A percentile compares a stretch with the other conserved stretches of the same genome.
Conservation (phyloP, 768 basidiomycete genomes). For the Mycena floridula region DNA sequence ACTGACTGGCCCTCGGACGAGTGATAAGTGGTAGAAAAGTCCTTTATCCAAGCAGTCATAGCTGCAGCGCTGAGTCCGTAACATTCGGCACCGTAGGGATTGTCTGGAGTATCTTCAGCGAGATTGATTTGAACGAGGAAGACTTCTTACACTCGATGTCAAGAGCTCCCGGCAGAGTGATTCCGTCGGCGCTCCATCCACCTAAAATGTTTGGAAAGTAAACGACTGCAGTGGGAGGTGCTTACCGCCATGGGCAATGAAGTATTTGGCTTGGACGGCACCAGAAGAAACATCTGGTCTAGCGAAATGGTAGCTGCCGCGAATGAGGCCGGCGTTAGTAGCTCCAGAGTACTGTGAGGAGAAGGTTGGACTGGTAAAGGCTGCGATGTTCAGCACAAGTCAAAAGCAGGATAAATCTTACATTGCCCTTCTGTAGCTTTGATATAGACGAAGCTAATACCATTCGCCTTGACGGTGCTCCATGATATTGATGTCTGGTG, state of each 20-base stretch:
- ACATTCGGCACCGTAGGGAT: constrained; percentile 44
- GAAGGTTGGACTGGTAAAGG: constrained; percentile 39
- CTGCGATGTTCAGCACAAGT: constrained; percentile 8
- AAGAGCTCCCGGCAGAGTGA: constrained; percentile 57
- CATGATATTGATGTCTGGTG: constrained; percentile 47
- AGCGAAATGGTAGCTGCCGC: constrained; percentile 59
- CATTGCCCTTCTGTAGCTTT: constrained; percentile 64
- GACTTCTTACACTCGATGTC: constrained; percentile 53
- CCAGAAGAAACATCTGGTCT: constrained; percentile 48
- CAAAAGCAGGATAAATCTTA: constrained; percentile 15
- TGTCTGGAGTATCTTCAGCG: constrained; percentile 31
- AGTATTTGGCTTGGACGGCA: constrained; percentile 53
- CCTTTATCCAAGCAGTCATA: constrained; percentile 60
- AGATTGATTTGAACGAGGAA: background rate
- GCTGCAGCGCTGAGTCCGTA: constrained; percentile 44
- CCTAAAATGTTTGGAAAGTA: constrained; percentile 19
- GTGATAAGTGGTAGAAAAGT: constrained; percentile 58
- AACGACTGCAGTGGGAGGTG: background rate
- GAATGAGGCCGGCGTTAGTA: constrained; percentile 48
- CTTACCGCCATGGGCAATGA: constrained; percentile 50
- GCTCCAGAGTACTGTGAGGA: constrained; percentile 48
- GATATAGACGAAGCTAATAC: constrained; percentile 53
- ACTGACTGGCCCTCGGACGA: constrained; percentile 38
- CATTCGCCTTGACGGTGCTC: constrained; percentile 43
- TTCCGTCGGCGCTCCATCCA: constrained; percentile 50